Conservation (phyloP, 805 yeast genomes). For the Candida loeiensis region DNA sequence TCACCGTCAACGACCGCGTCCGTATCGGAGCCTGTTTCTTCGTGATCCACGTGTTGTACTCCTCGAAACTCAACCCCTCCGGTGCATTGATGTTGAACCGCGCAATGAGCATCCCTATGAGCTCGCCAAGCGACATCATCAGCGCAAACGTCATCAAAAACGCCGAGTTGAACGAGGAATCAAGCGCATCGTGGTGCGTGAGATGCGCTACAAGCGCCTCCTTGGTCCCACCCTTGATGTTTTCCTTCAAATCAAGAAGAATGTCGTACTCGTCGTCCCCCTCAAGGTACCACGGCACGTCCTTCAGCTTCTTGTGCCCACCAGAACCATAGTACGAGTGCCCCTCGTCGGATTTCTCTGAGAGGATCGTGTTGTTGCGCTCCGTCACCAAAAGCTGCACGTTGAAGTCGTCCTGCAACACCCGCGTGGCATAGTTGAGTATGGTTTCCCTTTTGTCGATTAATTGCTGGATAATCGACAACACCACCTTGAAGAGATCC, state of each 20-base stretch:
- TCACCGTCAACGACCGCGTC: conserved; percentile 57
- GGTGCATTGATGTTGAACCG: conserved; percentile 77
- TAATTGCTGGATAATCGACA: conserved; percentile 49
- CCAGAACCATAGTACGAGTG: conserved; percentile 25
- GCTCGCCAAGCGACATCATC: conserved; percentile 62
- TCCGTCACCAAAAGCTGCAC: conserved; percentile 52
- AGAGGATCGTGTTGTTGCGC: conserved; percentile 38
- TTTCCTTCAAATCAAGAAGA: conserved; percentile 62
- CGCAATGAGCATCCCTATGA: conserved; percentile 55
- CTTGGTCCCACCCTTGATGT: conserved; percentile 78
- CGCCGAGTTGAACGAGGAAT: conserved; percentile 61
- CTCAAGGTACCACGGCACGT: conserved; percentile 69
- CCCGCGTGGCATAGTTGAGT: conserved; percentile 69
- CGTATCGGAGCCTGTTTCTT: conserved; percentile 68
- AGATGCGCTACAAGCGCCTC: conserved; percentile 76
- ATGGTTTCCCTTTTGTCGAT: conserved; percentile 69
- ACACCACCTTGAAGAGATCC: conserved; percentile 32
- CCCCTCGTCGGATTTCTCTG: conserved; percentile 36
- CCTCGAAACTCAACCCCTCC: conserved; percentile 80
- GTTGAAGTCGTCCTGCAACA: conserved; percentile 71
- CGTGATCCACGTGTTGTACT: conserved; percentile 72
- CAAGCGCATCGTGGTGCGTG: conserved; percentile 66
- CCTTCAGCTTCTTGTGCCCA: conserved; percentile 35
- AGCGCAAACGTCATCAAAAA: conserved; percentile 74
- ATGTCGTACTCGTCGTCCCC: conserved; percentile 59